Conservation (phyloP, 179 eudicot species). For the Heliamphora pulchella region DNA sequence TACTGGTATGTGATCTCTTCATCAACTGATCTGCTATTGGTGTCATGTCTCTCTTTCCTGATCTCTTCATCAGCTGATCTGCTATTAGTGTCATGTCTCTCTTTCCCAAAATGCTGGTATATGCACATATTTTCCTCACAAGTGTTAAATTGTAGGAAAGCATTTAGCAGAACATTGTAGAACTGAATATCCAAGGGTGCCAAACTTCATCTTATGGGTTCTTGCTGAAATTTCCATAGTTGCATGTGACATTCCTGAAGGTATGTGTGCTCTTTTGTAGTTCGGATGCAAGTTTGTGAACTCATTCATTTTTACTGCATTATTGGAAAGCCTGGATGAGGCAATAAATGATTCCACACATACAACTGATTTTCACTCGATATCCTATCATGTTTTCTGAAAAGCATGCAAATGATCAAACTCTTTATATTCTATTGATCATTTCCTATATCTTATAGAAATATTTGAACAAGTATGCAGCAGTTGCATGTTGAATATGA, state of each 20-base stretch:
- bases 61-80: background rate
- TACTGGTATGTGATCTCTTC: conserved; percentile 48
- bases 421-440: background rate
- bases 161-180: conserved; percentile 97
- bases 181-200: conserved; percentile 68
- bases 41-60: background rate
- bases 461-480: background rate
- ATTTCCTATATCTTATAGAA: conserved; percentile 1
- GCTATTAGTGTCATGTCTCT: too few species aligned
- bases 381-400: background rate
- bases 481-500: conserved; percentile 2
- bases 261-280: conserved; percentile 29
- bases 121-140: background rate
- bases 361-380: background rate
- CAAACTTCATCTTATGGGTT: conserved; percentile 82
- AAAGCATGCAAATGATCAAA: conserved; percentile 2
- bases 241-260: conserved; percentile 98
- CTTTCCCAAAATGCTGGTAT: background rate
- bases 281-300: background rate
- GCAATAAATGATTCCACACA: background rate
- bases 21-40: background rate
- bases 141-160: conserved; percentile 42
- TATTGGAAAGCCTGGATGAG: background rate
- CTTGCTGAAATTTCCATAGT: conserved; percentile 86
- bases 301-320: background rate